Conservation (phyloP, 768 basidiomycete species). For the Termitomyces sp. region DNA sequence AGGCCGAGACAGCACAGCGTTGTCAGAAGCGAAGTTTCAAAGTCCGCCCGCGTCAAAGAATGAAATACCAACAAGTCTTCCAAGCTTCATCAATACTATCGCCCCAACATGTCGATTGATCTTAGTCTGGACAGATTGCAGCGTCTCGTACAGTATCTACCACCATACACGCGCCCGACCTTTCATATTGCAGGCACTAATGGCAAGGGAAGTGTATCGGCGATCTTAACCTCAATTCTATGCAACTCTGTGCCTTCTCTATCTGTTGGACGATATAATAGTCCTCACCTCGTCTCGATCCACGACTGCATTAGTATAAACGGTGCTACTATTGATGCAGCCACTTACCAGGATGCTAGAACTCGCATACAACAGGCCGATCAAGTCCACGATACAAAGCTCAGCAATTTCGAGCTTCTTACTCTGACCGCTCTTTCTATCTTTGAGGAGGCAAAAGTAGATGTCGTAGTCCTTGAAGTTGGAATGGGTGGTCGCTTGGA, state of each 20-base stretch:
- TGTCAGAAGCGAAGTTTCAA: background rate
- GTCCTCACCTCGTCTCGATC: constrained; percentile 79
- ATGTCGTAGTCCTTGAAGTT: constrained; percentile 85
- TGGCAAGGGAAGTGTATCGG: constrained; percentile 93
- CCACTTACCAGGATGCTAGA: constrained; percentile 42
- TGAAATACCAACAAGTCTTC: background rate
- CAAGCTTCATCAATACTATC: background rate
- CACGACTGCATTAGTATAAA: constrained; percentile 75
- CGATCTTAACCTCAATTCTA: constrained; percentile 75
- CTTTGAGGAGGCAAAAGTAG: constrained; percentile 67
- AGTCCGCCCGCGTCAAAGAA: background rate
- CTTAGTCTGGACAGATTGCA: constrained; percentile 58
- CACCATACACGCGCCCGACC: constrained; percentile 68
- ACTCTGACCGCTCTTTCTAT: constrained; percentile 74
- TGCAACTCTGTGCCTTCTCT: constrained; percentile 45
- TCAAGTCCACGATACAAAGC: constrained; percentile 32
- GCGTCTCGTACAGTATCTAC: constrained; percentile 47
- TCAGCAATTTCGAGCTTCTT: constrained; percentile 80
- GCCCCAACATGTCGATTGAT: constrained; percentile 52
- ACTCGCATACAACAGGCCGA: constrained; percentile 44
- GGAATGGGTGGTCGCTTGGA: constrained; percentile 93
- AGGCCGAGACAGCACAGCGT: background rate
- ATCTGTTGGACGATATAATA: constrained; percentile 81
- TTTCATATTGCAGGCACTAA: constrained; percentile 94
- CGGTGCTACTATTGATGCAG: constrained; percentile 40